A percentile compares a stretch with the other conserved stretches of the same genome.
phyloP scores from a whole-genome alignment of 106 monocot species.

The Dendrobium catenatum region DNA sequence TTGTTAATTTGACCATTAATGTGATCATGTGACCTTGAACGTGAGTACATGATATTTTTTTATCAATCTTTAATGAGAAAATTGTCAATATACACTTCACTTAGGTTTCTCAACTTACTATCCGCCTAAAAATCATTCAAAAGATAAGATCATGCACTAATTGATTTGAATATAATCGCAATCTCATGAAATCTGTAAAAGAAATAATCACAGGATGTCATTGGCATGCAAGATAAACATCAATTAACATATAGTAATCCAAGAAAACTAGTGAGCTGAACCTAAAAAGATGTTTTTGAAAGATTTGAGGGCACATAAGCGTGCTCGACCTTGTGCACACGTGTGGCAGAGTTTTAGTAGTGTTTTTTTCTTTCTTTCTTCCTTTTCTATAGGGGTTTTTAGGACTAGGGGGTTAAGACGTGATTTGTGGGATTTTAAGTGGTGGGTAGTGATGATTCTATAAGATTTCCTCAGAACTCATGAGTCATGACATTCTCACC shows the following conservation, averaged over 20 bases:
- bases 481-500: slow-evolving; percentile 16
- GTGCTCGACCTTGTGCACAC: background rate
- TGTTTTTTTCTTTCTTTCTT: background rate
- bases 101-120: no score
- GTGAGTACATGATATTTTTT: no score
- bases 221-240: background rate
- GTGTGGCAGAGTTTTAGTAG: background rate
- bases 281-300: background rate
- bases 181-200: no score
- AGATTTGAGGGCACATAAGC: background rate
- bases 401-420: no score
- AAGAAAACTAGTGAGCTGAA: background rate
- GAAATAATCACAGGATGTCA: no score
- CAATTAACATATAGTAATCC: background rate
- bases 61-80: no score
- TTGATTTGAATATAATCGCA: no score
- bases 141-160: no score
- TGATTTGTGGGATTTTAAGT: background rate
- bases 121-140: no score
- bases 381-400: background rate
- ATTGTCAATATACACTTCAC: no score
- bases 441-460: background rate
- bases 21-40: no score
- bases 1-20: no score
- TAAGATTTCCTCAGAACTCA: background rate